phyloP scores from a whole-genome alignment of 2,329 filamentous ascomycete species.

The Ascochyta viciae-villosae region DNA sequence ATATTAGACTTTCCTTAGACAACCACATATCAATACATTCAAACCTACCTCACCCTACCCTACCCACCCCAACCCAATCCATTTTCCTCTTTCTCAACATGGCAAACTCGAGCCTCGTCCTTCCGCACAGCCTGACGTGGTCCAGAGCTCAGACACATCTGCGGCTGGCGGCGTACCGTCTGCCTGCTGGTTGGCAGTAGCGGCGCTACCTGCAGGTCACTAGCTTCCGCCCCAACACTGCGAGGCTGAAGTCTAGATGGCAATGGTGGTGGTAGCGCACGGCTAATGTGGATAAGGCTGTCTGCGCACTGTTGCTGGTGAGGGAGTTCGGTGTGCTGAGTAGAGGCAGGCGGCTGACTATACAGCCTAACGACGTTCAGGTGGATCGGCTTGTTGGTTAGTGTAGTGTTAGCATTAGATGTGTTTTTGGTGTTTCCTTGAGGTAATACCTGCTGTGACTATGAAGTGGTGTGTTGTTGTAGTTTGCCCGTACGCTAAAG shows the following conservation, averaged over 20 bases:
- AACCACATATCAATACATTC: neutral
- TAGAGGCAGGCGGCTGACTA: no score
- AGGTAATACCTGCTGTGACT: no score
- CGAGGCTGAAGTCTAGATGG: constrained; percentile 20
- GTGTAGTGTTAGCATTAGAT: no score
- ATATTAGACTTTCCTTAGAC: neutral
- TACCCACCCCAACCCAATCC: no score
- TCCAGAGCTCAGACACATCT: neutral
- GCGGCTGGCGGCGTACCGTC: constrained; percentile 4
- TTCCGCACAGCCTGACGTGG: neutral
- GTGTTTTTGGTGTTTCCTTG: no score
- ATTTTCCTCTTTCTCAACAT: neutral
- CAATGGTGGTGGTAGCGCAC: constrained; percentile 2
- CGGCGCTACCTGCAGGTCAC: constrained; percentile 21
- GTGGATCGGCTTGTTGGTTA: no score
- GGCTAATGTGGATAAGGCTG: no score
- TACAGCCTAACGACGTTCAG: no score
- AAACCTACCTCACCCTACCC: neutral
- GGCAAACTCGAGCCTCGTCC: neutral
- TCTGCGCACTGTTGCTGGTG: no score
- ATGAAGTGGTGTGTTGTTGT: no score
- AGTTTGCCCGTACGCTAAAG: neutral
- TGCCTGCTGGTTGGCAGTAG: constrained; percentile 15
- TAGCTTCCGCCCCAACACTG: constrained; percentile 18
- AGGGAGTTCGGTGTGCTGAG: no score